phyloP scores from a whole-genome alignment of 2,329 filamentous ascomycete genomes.

The Xylariaceae sp. region DNA sequence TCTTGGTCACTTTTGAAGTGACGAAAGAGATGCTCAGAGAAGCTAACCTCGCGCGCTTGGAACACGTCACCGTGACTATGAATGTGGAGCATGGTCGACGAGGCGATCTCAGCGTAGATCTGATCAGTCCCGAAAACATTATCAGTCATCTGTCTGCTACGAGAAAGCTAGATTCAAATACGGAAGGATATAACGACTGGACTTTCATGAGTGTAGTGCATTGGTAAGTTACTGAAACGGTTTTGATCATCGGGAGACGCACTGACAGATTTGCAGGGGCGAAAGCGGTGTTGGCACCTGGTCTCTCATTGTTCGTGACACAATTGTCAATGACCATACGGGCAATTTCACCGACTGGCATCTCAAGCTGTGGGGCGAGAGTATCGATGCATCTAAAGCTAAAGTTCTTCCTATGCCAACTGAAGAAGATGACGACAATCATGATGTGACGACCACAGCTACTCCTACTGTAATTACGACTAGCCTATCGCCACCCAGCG shows the following conservation, averaged over 20 bases:
- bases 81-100: constrained; percentile 84
- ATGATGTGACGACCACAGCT: constrained; percentile 63
- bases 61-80: constrained; percentile 98
- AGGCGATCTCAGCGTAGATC: constrained; percentile 87
- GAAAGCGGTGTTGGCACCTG: constrained; percentile 84
- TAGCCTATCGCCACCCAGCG: constrained; percentile 45
- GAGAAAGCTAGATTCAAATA: constrained; percentile 63
- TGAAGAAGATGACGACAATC: constrained; percentile 78
- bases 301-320: constrained; percentile 88
- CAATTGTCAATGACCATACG: constrained; percentile 67
- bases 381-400: constrained; percentile 70
- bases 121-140: constrained; percentile 78
- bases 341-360: constrained; percentile 89
- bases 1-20: constrained; percentile 77
- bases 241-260: constrained; percentile 1
- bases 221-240: constrained; percentile 58
- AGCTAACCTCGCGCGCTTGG: constrained; percentile 80
- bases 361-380: constrained; percentile 89
- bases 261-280: constrained; percentile 57
- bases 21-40: constrained; percentile 74
- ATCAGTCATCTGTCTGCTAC: constrained; percentile 78
- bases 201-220: constrained; percentile 98
- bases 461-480: constrained; percentile 60
- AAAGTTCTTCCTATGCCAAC: constrained; percentile 74
- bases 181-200: constrained; percentile 82